Percentiles rank a stretch among this genome's conserved stretches.
Conservation (phyloP, 805 yeast genomes). For the Yarrowia porcina region DNA sequence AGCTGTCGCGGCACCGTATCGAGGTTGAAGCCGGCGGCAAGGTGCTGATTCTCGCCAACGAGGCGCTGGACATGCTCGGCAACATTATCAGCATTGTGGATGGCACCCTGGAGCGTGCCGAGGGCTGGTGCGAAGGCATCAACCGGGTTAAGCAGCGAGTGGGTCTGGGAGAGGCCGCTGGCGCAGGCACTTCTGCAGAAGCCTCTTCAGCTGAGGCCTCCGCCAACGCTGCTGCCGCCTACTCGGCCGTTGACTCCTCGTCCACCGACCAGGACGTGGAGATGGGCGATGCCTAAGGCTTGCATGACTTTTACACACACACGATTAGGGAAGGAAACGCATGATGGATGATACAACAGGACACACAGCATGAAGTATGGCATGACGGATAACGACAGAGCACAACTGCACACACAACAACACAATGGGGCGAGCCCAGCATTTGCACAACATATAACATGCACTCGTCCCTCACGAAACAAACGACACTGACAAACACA, state of each 20-base stretch:
- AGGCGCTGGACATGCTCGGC: slow-evolving; percentile 81
- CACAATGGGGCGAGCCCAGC: neutral
- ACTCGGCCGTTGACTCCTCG: neutral
- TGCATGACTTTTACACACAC: neutral
- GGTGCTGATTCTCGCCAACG: slow-evolving; percentile 79
- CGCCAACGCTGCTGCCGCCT: neutral
- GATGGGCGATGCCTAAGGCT: slow-evolving; percentile 10
- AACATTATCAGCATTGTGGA: slow-evolving; percentile 81
- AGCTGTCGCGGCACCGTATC: slow-evolving; percentile 24
- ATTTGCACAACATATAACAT: neutral
- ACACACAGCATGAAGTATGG: slow-evolving; percentile 5
- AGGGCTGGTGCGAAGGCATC: slow-evolving; percentile 58
- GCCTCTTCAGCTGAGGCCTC: neutral
- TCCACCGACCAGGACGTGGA: slow-evolving; percentile 22
- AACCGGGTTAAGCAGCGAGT: slow-evolving; percentile 32
- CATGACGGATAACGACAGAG: neutral
- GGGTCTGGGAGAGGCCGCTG: neutral
- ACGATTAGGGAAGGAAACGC: neutral
- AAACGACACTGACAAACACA: neutral
- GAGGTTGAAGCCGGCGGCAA: slow-evolving; percentile 53
- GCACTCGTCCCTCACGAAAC: neutral
- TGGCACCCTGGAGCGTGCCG: slow-evolving; percentile 80
- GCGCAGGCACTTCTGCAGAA: neutral
- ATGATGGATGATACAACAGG: neutral
- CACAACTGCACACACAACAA: neutral